These are phyloP conservation scores for Blastocystis sp. DNA, from an alignment of 352 stramenopile species.

Conservation along the genomic window DNA sequence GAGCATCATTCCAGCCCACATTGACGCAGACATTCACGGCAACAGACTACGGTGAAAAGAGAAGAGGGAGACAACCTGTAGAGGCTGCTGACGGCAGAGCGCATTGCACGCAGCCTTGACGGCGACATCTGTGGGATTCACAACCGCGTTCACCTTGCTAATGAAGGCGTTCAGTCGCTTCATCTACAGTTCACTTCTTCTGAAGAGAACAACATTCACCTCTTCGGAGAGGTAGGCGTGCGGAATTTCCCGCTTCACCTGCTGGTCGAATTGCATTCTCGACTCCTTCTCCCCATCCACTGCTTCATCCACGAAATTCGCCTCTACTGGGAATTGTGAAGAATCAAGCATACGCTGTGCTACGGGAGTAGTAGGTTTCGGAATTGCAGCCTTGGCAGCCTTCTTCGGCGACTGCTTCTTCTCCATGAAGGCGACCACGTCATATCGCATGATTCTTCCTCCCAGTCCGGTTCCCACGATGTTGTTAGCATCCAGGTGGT, in stretches of 20 bases:
- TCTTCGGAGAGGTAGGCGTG: conserved; percentile 16
- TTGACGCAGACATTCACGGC: conserved; percentile 17
- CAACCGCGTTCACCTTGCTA: neutral
- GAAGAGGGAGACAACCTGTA: neutral
- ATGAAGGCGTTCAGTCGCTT: neutral
- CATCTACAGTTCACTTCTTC: neutral
- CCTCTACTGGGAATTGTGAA: neutral
- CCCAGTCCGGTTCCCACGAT: conserved; percentile 35
- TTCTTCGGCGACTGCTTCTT: neutral
- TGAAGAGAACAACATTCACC: neutral
- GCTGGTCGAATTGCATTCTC: conserved; percentile 23
- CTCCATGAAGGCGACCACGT: conserved; percentile 30
- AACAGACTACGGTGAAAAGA: conserved; percentile 6
- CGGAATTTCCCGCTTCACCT: conserved; percentile 35
- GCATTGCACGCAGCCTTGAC: conserved; percentile 45
- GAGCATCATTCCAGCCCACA: neutral
- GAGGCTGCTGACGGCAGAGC: neutral
- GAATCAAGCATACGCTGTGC: neutral
- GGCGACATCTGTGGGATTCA: conserved; percentile 17
- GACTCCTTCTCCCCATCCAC: neutral
- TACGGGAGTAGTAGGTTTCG: neutral
- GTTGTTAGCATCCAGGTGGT: conserved; percentile 18
- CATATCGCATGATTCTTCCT: conserved; percentile 44
- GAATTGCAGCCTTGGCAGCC: neutral
- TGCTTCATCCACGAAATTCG: conserved; percentile 16